Conservation (phyloP, 2,329 filamentous ascomycete species). For the Aureobasidium pullulans region DNA sequence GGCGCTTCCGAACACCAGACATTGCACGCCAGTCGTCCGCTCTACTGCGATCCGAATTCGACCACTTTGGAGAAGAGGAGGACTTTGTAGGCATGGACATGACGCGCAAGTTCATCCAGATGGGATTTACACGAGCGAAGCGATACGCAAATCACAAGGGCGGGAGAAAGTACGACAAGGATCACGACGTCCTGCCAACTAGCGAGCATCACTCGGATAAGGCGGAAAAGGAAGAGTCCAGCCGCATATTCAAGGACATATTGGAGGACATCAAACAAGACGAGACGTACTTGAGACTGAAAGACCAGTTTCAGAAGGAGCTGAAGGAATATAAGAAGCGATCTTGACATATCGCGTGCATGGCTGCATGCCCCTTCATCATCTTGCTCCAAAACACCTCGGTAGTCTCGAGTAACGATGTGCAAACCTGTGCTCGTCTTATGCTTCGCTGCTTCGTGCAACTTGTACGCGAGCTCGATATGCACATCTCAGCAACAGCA, state of each 20-base stretch:
- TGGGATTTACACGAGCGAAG: constrained; percentile 57
- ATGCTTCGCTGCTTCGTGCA: too few species aligned
- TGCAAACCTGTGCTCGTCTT: too few species aligned
- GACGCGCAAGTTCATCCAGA: constrained; percentile 57
- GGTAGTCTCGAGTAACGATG: neutral
- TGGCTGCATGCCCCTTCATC: neutral
- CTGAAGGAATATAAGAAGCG: constrained; percentile 27
- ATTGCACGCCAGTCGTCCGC: constrained; percentile 46
- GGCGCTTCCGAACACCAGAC: constrained; percentile 50
- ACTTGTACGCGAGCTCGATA: too few species aligned
- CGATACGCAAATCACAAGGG: constrained; percentile 51
- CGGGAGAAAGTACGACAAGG: constrained; percentile 29
- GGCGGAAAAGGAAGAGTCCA: constrained; percentile 45
- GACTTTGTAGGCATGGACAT: constrained; percentile 62
- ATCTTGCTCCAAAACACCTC: neutral
- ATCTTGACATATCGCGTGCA: neutral
- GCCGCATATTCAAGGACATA: constrained; percentile 41
- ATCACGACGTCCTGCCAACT: constrained; percentile 30
- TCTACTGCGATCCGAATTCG: constrained; percentile 45
- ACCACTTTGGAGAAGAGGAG: constrained; percentile 41
- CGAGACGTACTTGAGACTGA: constrained; percentile 39
- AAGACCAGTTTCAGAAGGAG: constrained; percentile 41
- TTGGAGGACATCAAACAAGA: constrained; percentile 43
- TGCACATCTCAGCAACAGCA: too few species aligned
- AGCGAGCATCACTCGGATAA: constrained; percentile 38